Conservation (phyloP, 345 rosid species). For the Arabidopsis suecica region DNA sequence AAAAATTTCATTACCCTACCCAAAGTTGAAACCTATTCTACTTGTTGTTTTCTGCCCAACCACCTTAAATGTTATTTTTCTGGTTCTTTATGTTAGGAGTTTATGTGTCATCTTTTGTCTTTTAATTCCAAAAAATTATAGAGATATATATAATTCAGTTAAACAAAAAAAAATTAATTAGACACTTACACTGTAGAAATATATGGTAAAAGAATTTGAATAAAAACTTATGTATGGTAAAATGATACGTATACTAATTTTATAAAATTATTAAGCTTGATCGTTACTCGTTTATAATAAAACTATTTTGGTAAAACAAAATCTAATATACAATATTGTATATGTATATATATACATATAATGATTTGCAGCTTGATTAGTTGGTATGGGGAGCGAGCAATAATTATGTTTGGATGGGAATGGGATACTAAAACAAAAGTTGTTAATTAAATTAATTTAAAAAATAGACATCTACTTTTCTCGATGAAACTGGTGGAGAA, state of each 20-base stretch:
- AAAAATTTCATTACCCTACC: constrained; percentile 15
- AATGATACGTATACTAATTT: background rate
- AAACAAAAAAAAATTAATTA: background rate
- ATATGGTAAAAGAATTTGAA: background rate
- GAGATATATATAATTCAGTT: background rate
- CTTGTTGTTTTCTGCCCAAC: constrained; percentile 24
- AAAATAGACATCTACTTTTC: constrained; percentile 5
- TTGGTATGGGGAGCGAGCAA: constrained; percentile 36
- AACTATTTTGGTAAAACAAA: background rate
- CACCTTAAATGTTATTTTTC: constrained; percentile 20
- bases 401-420: constrained; percentile 41
- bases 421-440: constrained; percentile 37
- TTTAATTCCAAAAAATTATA: background rate
- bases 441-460: constrained; percentile 5
- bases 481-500: constrained; percentile 36
- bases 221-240: background rate
- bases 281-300: background rate
- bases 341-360: background rate
- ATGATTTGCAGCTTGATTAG: constrained; percentile 36
- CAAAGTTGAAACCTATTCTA: constrained; percentile 30
- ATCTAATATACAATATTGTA: background rate
- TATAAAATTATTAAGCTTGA: background rate
- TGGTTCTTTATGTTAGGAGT: background rate
- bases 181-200: background rate
- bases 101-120: background rate